These are phyloP conservation scores for Claviceps maximensis DNA, from an alignment of 2,329 filamentous ascomycete genomes.

Conservation along the genomic window DNA sequence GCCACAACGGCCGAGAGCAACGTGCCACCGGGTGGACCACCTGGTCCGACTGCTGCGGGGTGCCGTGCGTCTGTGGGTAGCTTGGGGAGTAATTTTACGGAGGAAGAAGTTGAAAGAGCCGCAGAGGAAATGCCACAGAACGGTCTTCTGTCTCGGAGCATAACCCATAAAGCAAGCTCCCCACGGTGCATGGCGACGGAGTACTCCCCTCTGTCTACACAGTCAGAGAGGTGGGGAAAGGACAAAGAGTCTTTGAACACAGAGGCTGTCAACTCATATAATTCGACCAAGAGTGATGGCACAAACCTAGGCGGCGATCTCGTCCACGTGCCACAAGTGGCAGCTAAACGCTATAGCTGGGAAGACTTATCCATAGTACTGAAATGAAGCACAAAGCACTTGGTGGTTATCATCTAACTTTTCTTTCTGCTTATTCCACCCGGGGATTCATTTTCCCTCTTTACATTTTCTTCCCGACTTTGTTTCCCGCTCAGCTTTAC, in stretches of 20 bases:
- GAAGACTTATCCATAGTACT: constrained; percentile 21
- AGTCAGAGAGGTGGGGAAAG: neutral
- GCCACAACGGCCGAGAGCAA: constrained; percentile 3
- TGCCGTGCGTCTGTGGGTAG: constrained; percentile 20
- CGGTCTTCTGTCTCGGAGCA: constrained; percentile 8
- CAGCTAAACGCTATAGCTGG: constrained; percentile 38
- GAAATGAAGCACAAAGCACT: neutral
- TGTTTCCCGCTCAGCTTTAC: too few relatives aligned
- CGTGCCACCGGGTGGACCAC: neutral
- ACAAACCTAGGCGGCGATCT: constrained; percentile 31
- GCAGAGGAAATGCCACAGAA: constrained; percentile 17
- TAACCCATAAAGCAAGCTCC: neutral
- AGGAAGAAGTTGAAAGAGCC: constrained; percentile 37
- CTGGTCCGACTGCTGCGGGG: constrained; percentile 3
- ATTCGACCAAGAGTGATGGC: constrained; percentile 16
- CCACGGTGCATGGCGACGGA: neutral
- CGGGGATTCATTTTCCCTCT: neutral
- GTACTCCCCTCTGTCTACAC: neutral
- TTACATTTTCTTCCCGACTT: neutral
- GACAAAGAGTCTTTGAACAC: neutral
- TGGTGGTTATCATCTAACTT: neutral
- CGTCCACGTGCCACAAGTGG: constrained; percentile 37
- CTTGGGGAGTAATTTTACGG: constrained; percentile 43
- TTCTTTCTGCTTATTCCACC: too few relatives aligned
- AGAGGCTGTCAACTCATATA: neutral